These are phyloP conservation scores for Ophioceras dolichostomum DNA, from an alignment of 2,329 filamentous ascomycete species.

Conservation along the genomic window DNA sequence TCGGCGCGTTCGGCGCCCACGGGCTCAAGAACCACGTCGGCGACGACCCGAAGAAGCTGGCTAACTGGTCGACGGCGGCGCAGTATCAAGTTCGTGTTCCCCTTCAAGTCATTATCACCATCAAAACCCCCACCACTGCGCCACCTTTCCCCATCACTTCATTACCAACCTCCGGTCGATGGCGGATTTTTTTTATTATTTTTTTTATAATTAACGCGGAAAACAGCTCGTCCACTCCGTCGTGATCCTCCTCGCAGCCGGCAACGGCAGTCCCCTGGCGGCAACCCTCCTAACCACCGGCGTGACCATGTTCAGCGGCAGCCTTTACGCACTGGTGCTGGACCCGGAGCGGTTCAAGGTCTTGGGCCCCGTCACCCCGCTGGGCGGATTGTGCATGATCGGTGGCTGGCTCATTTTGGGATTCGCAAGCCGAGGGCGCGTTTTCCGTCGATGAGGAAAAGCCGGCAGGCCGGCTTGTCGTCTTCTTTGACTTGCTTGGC, in stretches of 20 bases:
- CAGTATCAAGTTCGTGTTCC: constrained; percentile 46
- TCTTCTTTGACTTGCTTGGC: too few relatives aligned
- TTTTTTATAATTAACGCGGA: too few relatives aligned
- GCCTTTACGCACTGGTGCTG: constrained; percentile 51
- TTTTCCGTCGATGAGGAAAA: too few relatives aligned
- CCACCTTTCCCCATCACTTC: too few relatives aligned
- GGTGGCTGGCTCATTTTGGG: constrained; percentile 43
- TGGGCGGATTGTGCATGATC: constrained; percentile 53
- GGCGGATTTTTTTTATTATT: too few relatives aligned
- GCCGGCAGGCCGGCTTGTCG: too few relatives aligned
- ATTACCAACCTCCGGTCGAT: too few relatives aligned
- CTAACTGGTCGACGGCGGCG: constrained; percentile 51
- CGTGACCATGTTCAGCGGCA: constrained; percentile 56
- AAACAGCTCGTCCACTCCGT: constrained; percentile 48
- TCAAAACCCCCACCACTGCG: too few relatives aligned
- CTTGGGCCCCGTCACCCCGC: constrained; percentile 51
- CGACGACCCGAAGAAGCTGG: constrained; percentile 46
- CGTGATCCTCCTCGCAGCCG: constrained; percentile 45
- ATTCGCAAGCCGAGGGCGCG: constrained; percentile 4
- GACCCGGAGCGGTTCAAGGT: constrained; percentile 46
- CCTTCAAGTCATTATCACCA: background rate
- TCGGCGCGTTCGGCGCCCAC: constrained; percentile 58
- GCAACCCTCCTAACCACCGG: constrained; percentile 48
- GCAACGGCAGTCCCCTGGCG: constrained; percentile 44
- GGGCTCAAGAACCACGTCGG: constrained; percentile 48